Conservation (phyloP, 495 filamentous ascomycete genomes). For the Terfezia claveryi region DNA sequence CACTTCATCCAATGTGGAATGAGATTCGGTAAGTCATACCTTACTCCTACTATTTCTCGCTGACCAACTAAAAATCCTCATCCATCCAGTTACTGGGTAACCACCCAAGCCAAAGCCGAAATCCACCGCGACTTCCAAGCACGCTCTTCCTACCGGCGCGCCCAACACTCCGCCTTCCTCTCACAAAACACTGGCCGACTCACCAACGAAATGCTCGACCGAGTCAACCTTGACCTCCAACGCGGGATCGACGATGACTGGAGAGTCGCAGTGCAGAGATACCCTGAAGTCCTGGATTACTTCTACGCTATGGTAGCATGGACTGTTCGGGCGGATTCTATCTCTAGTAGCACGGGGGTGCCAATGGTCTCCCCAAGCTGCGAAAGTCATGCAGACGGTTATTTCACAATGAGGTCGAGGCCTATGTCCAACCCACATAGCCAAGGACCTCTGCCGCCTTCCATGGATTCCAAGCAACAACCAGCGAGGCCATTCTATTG, state of each 20-base stretch:
- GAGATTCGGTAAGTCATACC: conserved; percentile 34
- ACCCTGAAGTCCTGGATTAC: conserved; percentile 53
- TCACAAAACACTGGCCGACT: conserved; percentile 34
- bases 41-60: conserved; percentile 5
- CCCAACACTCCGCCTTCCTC: conserved; percentile 33
- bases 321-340: not conserved
- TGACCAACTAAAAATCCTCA: not conserved
- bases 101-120: conserved; percentile 43
- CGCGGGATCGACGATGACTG: conserved; percentile 54
- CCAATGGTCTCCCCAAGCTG: no score
- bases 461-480: no score
- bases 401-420: no score
- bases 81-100: conserved; percentile 39
- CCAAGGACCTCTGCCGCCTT: no score
- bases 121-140: conserved; percentile 46
- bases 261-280: conserved; percentile 42
- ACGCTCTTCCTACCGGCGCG: conserved; percentile 36
- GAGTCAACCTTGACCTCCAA: conserved; percentile 37
- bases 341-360: no score
- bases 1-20: conserved; percentile 38
- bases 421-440: no score
- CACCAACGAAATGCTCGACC: conserved; percentile 33
- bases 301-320: conserved; percentile 26
- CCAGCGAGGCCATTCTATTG: no score
- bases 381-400: no score